A percentile compares a stretch with the other conserved stretches of the same genome.
Conservation (phyloP, 2,329 filamentous ascomycete genomes). For the Aspergillus ruber region DNA sequence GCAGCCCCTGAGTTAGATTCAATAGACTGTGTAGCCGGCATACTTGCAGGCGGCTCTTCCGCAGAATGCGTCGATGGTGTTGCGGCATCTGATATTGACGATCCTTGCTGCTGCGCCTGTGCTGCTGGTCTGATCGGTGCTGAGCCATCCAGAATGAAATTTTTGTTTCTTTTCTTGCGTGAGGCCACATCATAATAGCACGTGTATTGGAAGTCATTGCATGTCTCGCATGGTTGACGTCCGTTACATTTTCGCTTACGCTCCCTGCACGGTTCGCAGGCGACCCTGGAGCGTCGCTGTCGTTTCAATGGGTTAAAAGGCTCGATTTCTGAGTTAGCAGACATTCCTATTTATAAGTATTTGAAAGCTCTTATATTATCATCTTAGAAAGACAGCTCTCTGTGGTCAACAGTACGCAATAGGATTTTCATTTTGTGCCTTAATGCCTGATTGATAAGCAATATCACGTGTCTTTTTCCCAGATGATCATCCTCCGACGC, state of each 20-base stretch:
- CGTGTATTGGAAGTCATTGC: conserved; percentile 48
- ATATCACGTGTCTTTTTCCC: no score
- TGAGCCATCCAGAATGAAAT: conserved; percentile 13
- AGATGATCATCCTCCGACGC: no score
- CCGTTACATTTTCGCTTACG: conserved; percentile 54
- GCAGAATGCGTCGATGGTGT: conserved; percentile 12
- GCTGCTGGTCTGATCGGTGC: neutral
- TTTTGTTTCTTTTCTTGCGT: conserved; percentile 26
- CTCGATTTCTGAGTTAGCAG: no score
- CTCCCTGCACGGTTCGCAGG: conserved; percentile 48
- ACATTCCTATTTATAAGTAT: no score
- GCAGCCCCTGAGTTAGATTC: conserved; percentile 55
- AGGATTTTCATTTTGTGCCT: no score
- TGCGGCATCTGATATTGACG: neutral
- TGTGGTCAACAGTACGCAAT: no score
- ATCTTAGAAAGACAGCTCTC: no score
- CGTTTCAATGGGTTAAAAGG: no score
- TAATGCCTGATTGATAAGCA: no score
- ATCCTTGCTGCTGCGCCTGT: neutral
- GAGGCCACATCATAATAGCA: conserved; percentile 41
- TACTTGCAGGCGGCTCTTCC: conserved; percentile 13
- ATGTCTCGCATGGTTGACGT: conserved; percentile 47
- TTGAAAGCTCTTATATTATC: no score
- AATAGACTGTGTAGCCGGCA: conserved; percentile 27
- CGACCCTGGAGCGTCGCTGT: conserved; percentile 35